A percentile compares a stretch with the other conserved stretches of the same genome.
phyloP scores from a whole-genome alignment of 208 protist species.

The Trypanosoma brucei region DNA sequence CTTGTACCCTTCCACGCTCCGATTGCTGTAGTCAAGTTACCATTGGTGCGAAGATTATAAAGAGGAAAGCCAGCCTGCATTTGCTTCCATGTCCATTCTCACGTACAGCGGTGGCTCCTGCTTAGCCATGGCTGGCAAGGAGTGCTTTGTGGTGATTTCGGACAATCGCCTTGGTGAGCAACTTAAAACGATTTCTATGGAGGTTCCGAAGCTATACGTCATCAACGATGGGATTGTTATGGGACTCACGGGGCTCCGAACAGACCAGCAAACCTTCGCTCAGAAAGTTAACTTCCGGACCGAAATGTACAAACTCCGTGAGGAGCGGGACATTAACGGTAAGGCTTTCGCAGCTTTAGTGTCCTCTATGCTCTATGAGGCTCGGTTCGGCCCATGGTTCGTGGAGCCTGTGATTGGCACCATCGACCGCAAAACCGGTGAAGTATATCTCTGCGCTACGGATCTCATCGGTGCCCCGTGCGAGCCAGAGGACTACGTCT shows the following conservation, averaged over 20 bases:
- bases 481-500: constrained; percentile 96
- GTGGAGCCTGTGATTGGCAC: constrained; percentile 97
- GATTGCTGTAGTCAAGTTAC: not conserved
- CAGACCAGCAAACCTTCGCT: constrained; percentile 96
- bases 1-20: not conserved
- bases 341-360: constrained; percentile 84
- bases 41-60: not conserved
- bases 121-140: constrained; percentile 97
- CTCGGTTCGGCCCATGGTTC: constrained; percentile 98
- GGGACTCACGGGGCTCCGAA: constrained; percentile 95
- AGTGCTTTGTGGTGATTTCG: constrained; percentile 97
- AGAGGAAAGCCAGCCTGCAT: not conserved
- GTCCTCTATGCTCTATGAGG: constrained; percentile 87
- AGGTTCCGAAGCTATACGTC: constrained; percentile 95
- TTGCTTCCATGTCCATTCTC: constrained; percentile 80
- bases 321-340: constrained; percentile 86
- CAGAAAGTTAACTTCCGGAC: constrained; percentile 85
- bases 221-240: constrained; percentile 94
- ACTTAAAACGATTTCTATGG: constrained; percentile 93
- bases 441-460: constrained; percentile 94
- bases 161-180: constrained; percentile 96
- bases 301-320: constrained; percentile 88
- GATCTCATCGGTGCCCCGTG: constrained; percentile 96
- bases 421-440: constrained; percentile 89
- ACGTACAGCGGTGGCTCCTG: constrained; percentile 96